Conservation (phyloP, 257 asterid species). For the Nicotiana benthamiana region DNA sequence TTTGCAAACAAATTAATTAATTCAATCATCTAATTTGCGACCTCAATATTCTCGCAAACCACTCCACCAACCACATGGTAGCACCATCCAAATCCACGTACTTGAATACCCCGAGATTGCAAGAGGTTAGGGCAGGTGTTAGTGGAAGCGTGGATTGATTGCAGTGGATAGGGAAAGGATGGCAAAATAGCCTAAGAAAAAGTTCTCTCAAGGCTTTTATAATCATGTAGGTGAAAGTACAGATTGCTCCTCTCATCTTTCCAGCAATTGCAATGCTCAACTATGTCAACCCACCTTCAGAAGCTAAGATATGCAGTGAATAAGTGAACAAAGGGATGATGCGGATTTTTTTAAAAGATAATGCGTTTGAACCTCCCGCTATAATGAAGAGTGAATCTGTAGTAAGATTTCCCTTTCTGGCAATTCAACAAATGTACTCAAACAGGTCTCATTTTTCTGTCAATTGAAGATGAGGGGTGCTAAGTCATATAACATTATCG, state of each 20-base stretch:
- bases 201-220: background rate
- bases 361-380: background rate
- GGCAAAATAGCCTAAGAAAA: background rate
- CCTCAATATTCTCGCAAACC: background rate
- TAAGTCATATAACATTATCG: background rate
- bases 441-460: background rate
- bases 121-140: background rate
- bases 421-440: background rate
- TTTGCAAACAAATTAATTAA: background rate
- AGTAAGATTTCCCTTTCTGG: background rate
- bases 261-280: background rate
- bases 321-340: background rate
- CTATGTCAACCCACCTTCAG: background rate
- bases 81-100: background rate
- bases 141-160: background rate
- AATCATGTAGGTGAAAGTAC: background rate
- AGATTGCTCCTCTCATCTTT: background rate
- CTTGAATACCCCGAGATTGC: background rate
- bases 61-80: background rate
- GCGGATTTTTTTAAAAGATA: background rate
- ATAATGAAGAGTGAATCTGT: background rate
- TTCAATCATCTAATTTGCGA: background rate
- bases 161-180: background rate
- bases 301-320: background rate
- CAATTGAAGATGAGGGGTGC: background rate